Percentiles rank a stretch among this genome's conserved stretches.
Conservation (phyloP, 208 protist species). For the Leishmania gerbilli region DNA sequence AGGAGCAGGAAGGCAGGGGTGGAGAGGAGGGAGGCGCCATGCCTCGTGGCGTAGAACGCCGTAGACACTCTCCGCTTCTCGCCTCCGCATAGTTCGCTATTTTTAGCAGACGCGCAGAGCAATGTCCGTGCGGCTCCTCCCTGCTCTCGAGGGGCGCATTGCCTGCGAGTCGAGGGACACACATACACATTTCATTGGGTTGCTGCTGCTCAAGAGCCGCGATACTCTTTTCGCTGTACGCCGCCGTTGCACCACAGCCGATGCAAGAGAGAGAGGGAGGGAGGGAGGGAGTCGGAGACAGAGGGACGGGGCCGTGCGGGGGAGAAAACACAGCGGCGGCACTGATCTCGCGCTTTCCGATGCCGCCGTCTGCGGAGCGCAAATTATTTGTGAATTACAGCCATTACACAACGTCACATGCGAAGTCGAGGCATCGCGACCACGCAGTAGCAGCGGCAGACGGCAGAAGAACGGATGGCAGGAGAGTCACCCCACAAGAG, state of each 20-base stretch:
- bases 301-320: background rate
- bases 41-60: background rate
- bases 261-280: background rate
- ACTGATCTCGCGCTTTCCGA: background rate
- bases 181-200: background rate
- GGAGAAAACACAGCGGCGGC: background rate
- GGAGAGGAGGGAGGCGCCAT: background rate
- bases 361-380: background rate
- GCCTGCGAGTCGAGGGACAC: background rate
- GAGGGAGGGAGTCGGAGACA: background rate
- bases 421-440: background rate
- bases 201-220: background rate
- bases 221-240: background rate
- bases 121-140: background rate
- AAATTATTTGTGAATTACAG: conserved; percentile 2
- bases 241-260: background rate
- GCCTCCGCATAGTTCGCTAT: background rate
- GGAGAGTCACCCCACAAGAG: background rate
- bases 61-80: background rate
- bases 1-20: background rate
- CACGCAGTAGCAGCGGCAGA: background rate
- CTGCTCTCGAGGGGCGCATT: too few species aligned
- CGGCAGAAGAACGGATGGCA: background rate
- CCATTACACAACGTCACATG: background rate
- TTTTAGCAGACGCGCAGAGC: background rate